Base-by-base conservation (phyloP, 192 early-diverging fungal species). In the Linderina pennispora region DNA sequence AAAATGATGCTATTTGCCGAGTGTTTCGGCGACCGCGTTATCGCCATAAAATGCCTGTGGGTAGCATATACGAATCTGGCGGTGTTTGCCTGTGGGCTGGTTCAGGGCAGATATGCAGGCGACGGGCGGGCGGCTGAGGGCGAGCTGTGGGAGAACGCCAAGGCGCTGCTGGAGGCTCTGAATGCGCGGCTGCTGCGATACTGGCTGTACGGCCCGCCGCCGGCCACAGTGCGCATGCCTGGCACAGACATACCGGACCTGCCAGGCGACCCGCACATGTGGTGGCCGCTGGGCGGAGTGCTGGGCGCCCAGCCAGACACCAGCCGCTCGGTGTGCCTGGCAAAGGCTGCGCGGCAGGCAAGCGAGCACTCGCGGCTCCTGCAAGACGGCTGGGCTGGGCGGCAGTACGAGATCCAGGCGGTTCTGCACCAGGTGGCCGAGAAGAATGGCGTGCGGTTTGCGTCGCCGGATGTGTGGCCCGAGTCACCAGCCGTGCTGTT, bases 241-340 rank as follows among this genome's bases (percentile, higher is more conserved):
- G n/a, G n/a, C n/a, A n/a, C n/a, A 17, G 37, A 11, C 19, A 17
- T 20, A n/a, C 9, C 20, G 10, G 40, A 23, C 16, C 22, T 14
- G n/a, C n/a, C 48, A 26, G 19, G 22, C 8, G 55, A 7, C 8
- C 9, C 53, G 10, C 16, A 33, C 3, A 39, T 32, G n/a, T 71
- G 67, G 67, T 71, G 67, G 67, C 55, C 67, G 11, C 22, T 63
- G 50, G 67, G 67, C 26, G 67, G 67, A n/a, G n/a, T n/a, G n/a
- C n/a, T n/a, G n/a, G n/a, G n/a, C n/a, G n/a, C n/a, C n/a, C n/a
- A n/a, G n/a, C n/a, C n/a, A n/a, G n/a, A n/a, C n/a, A n/a, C n/a
- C n/a, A n/a, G n/a, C n/a, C n/a, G n/a, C n/a, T n/a, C n/a, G n/a
- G 15, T 11, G 43, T 51, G 37, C 13, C 15, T 70, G 55, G 40